phyloP scores from a whole-genome alignment of 345 rosid genomes.

The Turnera subulata region DNA sequence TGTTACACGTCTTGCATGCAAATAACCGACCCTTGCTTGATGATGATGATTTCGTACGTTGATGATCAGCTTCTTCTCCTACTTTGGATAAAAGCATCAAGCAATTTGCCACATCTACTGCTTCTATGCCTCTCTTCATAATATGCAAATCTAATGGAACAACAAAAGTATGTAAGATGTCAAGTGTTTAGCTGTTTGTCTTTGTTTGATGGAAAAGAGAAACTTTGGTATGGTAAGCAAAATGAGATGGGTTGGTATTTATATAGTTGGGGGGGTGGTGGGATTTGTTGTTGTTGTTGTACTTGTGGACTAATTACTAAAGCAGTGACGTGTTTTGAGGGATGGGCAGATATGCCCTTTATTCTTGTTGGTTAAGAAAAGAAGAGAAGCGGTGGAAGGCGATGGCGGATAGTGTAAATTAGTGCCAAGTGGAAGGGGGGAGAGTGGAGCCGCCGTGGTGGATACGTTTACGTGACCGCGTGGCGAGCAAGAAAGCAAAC shows the following conservation, averaged over 20 bases:
- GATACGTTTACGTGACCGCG: conserved; percentile 35
- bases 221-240: neutral
- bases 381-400: no score
- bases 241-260: neutral
- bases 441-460: conserved; percentile 1
- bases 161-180: neutral
- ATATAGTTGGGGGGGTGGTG: neutral
- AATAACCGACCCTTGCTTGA: conserved; percentile 36
- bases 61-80: conserved; percentile 23
- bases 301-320: conserved; percentile 9
- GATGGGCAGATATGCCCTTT: conserved; percentile 20
- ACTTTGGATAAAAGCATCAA: conserved; percentile 68
- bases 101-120: conserved; percentile 50
- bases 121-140: conserved; percentile 50
- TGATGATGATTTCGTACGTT: neutral
- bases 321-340: conserved; percentile 13
- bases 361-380: conserved; percentile 16
- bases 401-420: conserved; percentile 13
- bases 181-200: neutral
- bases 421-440: neutral
- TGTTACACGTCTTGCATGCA: conserved; percentile 84
- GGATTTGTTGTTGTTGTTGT: neutral
- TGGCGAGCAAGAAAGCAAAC: neutral
- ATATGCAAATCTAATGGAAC: neutral
- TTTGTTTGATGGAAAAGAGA: neutral